phyloP scores from a whole-genome alignment of 179 eudicot species.

The Silene noctiflora region DNA sequence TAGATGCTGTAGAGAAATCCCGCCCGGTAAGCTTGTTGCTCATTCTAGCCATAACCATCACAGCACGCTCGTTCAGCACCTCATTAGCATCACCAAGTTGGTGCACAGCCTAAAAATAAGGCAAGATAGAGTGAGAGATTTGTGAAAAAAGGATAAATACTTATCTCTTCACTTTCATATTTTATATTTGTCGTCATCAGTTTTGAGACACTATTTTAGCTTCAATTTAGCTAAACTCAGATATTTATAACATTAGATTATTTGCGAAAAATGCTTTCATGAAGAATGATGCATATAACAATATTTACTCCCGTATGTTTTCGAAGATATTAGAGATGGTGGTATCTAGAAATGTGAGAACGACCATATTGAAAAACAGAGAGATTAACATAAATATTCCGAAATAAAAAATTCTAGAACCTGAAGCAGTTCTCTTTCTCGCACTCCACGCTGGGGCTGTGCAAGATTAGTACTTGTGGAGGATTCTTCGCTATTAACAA shows the following conservation, averaged over 20 bases:
- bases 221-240: background rate
- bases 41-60: conserved; percentile 96
- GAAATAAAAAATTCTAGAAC: conserved; percentile 30
- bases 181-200: too few species aligned
- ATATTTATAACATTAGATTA: background rate
- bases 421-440: conserved; percentile 95
- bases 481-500: conserved; percentile 63
- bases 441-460: conserved; percentile 90
- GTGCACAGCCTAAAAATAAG: conserved; percentile 63
- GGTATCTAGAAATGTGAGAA: background rate
- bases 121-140: conserved; percentile 15
- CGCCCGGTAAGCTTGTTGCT: conserved; percentile 96
- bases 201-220: background rate
- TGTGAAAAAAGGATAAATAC: background rate
- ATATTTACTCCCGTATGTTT: background rate
- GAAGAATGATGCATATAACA: background rate
- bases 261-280: background rate
- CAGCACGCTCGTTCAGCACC: conserved; percentile 93
- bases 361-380: background rate
- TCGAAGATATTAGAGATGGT: background rate
- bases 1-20: conserved; percentile 64
- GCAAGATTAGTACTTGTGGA: conserved; percentile 52
- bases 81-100: conserved; percentile 98
- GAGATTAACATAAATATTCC: background rate
- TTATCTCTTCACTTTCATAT: background rate